Evolutionary conservation across 2,329 filamentous ascomycete species (phyloP), one percentile per base, ranked within the genome.

Genomic region (Pseudocercospora fijiensis): DNA sequence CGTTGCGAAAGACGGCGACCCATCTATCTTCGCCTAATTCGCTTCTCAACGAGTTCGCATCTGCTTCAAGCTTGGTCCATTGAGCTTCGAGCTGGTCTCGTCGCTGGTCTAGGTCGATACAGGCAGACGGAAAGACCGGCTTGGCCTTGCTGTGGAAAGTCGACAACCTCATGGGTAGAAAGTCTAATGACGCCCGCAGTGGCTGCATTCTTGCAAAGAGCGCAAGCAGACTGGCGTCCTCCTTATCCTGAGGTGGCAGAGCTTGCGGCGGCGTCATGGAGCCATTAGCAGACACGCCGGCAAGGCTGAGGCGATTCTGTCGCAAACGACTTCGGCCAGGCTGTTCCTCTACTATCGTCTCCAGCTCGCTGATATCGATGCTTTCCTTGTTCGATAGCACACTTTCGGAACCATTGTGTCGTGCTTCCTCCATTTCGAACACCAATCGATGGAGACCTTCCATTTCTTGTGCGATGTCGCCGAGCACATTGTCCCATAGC

Each of bases 401-500:
- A 47, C 89, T 87, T 18, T 87, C 87, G n/a, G 86, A 86, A 52
- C 88, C 90, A 76, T 89, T 89, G 77, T 98, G 94, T 55, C 95
- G 85, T 68, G 92, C 90, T 79, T 98, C 95, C 76, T 99, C 95
- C 92, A 98, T 96, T 77, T 98, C 93, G 73, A 98, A 98, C 28
- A 98, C 91, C 55, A 96, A 80, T 43, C 90, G 85, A 72, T 86
- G 87, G 16, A 96, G 82, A 51, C 89, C 88, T 68, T 95, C 90
- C 74, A 92, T 88, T 78, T 99, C 95, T 66, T 89, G 87, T 58
- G 93, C 91, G 65, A 98, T 96, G 75, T 98, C 94, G 51, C 93
- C 94, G 2, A 99, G 82, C 2, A 98, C 94, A 67, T 86, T 91
- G 71, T 92, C 92, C 94, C 95, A 98, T 37, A 99, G 83, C 78